Evolutionary conservation across 257 asterid species (phyloP).

Genomic region (Solanum chiquidenum): DNA sequence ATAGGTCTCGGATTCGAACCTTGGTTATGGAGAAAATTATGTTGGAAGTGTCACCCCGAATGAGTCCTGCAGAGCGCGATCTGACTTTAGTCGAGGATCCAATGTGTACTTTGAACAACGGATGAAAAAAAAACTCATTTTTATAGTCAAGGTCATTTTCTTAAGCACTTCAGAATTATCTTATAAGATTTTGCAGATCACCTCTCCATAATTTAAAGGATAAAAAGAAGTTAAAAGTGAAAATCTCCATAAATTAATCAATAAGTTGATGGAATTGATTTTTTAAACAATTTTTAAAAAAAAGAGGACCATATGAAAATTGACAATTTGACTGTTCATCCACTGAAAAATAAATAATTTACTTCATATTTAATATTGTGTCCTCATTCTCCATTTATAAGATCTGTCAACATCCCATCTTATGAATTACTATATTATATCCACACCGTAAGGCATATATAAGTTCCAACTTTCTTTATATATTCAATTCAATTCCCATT

Average conservation of each 20-base stretch:
- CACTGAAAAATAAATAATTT: not conserved
- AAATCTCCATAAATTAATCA: not conserved
- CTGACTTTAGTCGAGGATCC: too few relatives aligned
- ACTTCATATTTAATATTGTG: not conserved
- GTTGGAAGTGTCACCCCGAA: too few relatives aligned
- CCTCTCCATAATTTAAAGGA: not conserved
- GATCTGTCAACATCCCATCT: too few relatives aligned
- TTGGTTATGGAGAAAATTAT: too few relatives aligned
- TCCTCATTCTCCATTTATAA: not conserved
- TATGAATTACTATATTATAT: not conserved
- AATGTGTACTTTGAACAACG: too few relatives aligned
- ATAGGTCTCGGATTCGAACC: fast-evolving
- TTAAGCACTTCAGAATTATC: not conserved
- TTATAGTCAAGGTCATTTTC: not conserved
- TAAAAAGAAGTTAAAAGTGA: not conserved
- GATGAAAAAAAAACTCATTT: too few relatives aligned
- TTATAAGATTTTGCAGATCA: not conserved
- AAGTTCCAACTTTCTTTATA: too few relatives aligned
- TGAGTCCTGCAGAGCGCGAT: too few relatives aligned
- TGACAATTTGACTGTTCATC: not conserved
- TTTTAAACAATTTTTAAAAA: not conserved
- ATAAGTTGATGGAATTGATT: not conserved
- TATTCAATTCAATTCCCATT: too few relatives aligned
- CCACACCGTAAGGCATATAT: too few relatives aligned
- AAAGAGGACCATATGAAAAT: not conserved